These are phyloP conservation scores for Przewalskia tangutica DNA, from an alignment of 257 asterid species.

Conservation along the genomic window DNA sequence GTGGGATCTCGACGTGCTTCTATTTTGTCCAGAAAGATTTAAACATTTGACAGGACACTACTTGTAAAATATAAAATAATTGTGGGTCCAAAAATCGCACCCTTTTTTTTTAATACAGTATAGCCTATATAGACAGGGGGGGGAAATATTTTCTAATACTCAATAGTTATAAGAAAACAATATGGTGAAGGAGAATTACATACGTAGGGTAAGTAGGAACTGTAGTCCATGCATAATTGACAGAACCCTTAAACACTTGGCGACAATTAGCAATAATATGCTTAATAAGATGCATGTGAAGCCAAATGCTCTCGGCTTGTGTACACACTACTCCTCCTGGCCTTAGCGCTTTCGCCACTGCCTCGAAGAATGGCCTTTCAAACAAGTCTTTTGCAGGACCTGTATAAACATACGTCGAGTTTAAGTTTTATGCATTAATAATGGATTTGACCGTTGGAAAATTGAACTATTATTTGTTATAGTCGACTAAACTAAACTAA, in stretches of 20 bases:
- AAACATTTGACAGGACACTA: no score
- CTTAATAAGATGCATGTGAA: not conserved
- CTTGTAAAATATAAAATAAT: no score
- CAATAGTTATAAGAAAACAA: no score
- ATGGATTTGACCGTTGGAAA: not conserved
- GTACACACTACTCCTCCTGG: conserved; percentile 14
- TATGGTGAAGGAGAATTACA: not conserved
- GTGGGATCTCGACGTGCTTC: no score
- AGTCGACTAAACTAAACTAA: no score
- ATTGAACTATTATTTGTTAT: no score
- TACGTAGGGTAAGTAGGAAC: conserved; percentile 4
- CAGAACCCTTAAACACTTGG: not conserved
- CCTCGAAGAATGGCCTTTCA: conserved; percentile 3
- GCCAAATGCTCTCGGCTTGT: conserved; percentile 2
- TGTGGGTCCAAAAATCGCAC: no score
- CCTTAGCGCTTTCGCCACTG: conserved; percentile 5
- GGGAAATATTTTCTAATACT: not conserved
- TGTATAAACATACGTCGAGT: not conserved
- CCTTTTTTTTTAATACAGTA: no score
- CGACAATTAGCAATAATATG: not conserved
- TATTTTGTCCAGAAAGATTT: no score
- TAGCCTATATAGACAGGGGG: no score
- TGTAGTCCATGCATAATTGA: not conserved
- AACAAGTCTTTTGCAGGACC: conserved; percentile 13
- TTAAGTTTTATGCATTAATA: not conserved